These are phyloP conservation scores for Oryza rufipogon DNA, from an alignment of 176 grass and related monocot species.

Conservation along the genomic window DNA sequence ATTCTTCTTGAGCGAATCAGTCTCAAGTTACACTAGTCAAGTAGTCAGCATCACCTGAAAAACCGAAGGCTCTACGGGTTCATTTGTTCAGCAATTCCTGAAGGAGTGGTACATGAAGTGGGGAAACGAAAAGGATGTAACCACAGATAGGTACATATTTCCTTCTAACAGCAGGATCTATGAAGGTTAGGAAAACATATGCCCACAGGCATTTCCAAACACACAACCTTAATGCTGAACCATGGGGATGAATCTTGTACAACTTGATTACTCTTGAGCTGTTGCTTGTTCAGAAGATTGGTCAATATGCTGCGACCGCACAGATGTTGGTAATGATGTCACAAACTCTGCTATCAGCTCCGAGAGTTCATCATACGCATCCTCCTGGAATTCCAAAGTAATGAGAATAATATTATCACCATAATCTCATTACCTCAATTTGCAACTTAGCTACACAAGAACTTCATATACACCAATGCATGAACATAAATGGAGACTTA, in stretches of 20 bases:
- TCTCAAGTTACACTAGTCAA: constrained; percentile 8
- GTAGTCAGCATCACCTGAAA: constrained; percentile 13
- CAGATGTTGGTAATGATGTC: constrained; percentile 23
- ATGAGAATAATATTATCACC: background rate
- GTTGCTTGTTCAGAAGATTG: constrained; percentile 25
- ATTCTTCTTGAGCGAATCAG: background rate
- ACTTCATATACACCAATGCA: background rate
- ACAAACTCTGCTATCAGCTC: constrained; percentile 54
- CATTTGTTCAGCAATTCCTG: background rate
- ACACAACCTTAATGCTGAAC: constrained; percentile 9
- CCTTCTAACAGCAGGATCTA: background rate
- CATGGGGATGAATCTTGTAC: constrained; percentile 24
- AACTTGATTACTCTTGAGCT: constrained; percentile 2
- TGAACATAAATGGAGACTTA: background rate
- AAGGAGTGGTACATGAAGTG: background rate
- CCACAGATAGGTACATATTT: background rate
- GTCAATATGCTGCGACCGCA: background rate
- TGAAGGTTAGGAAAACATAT: background rate
- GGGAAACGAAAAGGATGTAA: background rate
- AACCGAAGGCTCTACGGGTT: background rate
- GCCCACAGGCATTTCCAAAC: constrained; percentile 2
- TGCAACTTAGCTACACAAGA: background rate
- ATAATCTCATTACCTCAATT: background rate
- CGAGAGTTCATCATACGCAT: constrained; percentile 55
- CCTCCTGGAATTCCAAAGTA: constrained; percentile 45